A percentile compares a stretch with the other conserved stretches of the same genome.
Conservation (phyloP, 306 rosid species). For the Urtica urens region DNA sequence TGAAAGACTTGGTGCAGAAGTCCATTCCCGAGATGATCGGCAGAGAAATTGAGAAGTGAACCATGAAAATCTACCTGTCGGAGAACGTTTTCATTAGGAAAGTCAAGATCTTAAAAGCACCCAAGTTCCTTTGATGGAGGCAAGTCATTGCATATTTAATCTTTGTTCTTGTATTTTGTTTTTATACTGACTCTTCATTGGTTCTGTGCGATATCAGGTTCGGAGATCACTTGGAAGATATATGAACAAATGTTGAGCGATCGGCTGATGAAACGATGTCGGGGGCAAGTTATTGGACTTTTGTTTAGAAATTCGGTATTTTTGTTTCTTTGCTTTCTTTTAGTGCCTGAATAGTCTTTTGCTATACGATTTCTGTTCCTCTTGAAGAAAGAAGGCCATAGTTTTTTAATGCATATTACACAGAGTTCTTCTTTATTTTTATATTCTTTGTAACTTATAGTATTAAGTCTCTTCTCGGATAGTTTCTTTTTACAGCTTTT, state of each 20-base stretch:
- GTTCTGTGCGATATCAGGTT: slow-evolving; percentile 31
- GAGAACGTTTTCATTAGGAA: slow-evolving; percentile 80
- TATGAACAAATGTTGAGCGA: slow-evolving; percentile 77
- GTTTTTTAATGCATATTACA: no score
- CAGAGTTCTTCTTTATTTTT: no score
- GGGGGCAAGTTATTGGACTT: slow-evolving; percentile 75
- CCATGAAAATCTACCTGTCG: slow-evolving; percentile 62
- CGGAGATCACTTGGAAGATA: slow-evolving; percentile 70
- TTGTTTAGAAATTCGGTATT: slow-evolving; percentile 13
- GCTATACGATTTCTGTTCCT: slow-evolving; percentile 1
- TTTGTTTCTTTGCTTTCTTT: slow-evolving; percentile 6
- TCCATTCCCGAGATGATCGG: slow-evolving; percentile 86
- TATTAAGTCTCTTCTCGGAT: no score
- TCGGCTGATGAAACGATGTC: slow-evolving; percentile 55
- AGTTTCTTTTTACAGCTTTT: no score
- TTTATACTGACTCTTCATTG: background rate
- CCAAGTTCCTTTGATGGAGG: slow-evolving; percentile 96
- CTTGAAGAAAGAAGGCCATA: slow-evolving; percentile 1
- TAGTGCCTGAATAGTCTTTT: background rate
- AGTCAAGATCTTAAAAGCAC: slow-evolving; percentile 91
- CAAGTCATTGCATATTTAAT: background rate
- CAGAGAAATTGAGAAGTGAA: slow-evolving; percentile 84
- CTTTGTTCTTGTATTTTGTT: background rate
- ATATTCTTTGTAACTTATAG: no score
- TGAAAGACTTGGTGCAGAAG: slow-evolving; percentile 82